These are phyloP conservation scores for Neurospora sp. DNA, from an alignment of 495 filamentous ascomycete genomes.

Conservation along the genomic window DNA sequence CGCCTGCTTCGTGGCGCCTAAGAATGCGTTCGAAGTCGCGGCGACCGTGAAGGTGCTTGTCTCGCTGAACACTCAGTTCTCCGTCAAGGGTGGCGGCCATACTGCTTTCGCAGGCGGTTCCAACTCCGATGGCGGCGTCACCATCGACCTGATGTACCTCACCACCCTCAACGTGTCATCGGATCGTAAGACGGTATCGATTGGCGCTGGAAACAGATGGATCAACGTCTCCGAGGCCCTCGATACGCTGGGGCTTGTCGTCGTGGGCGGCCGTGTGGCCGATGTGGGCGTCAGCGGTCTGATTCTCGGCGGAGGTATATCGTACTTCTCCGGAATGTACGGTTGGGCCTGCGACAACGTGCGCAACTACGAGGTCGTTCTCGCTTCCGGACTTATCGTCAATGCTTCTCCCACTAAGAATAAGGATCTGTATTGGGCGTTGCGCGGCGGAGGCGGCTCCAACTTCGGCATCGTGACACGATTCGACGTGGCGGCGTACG, in stretches of 20 bases:
- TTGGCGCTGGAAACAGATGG: constrained; percentile 44
- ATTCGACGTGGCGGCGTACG: constrained; percentile 20
- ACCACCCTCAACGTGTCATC: constrained; percentile 26
- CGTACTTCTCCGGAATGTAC: constrained; percentile 17
- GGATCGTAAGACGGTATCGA: constrained; percentile 23
- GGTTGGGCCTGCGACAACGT: constrained; percentile 32
- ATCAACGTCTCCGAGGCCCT: constrained; percentile 42
- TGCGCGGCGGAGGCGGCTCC: constrained; percentile 48
- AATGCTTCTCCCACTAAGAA: constrained; percentile 29
- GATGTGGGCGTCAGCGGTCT: constrained; percentile 52
- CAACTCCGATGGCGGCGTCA: constrained; percentile 42
- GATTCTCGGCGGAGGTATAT: constrained; percentile 46
- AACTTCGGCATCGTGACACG: constrained; percentile 48
- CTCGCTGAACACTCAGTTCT: constrained; percentile 30
- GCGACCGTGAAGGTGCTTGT: constrained; percentile 22
- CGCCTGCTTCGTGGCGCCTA: constrained; percentile 34
- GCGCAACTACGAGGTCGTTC: constrained; percentile 37
- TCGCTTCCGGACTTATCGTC: constrained; percentile 37
- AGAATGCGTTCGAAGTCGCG: constrained; percentile 28
- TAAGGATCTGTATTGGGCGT: constrained; percentile 45
- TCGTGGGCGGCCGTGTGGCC: constrained; percentile 45
- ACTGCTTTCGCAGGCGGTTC: constrained; percentile 37
- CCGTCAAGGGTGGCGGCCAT: constrained; percentile 45
- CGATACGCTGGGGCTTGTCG: constrained; percentile 32
- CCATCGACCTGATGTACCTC: constrained; percentile 43